phyloP scores from a whole-genome alignment of 495 filamentous ascomycete species.

The Saxophila tyrrhenica region DNA sequence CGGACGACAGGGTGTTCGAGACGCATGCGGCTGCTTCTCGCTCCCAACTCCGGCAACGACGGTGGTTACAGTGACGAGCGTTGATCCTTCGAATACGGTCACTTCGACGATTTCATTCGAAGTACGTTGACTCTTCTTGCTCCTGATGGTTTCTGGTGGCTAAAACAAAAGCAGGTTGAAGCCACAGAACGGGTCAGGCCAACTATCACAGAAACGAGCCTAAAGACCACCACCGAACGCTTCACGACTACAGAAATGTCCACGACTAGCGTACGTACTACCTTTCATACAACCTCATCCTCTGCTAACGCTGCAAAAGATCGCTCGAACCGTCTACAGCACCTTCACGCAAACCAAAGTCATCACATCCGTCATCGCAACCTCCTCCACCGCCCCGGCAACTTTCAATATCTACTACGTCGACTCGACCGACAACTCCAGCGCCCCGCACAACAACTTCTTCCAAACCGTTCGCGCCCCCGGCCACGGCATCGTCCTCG shows the following conservation, averaged over 20 bases:
- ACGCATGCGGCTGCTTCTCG: background rate
- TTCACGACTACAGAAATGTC: background rate
- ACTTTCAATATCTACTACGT: slow-evolving; percentile 1
- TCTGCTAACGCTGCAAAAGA: background rate
- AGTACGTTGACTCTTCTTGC: background rate
- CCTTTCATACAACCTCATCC: background rate
- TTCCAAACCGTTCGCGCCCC: background rate
- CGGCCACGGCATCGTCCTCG: background rate
- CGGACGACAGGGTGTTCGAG: background rate
- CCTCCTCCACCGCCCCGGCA: background rate
- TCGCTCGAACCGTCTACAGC: background rate
- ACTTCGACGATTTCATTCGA: background rate
- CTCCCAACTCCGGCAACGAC: background rate
- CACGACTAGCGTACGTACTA: background rate
- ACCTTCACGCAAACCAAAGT: background rate
- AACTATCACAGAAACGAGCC: background rate
- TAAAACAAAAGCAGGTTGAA: background rate
- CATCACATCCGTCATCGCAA: background rate
- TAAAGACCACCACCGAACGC: background rate
- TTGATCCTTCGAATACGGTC: background rate
- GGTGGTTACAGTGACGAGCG: background rate
- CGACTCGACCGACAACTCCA: background rate
- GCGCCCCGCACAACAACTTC: background rate
- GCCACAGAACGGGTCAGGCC: background rate
- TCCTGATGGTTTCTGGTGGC: too few species aligned